phyloP scores from a whole-genome alignment of 331 rosid genomes.

The Malus hybrid region DNA sequence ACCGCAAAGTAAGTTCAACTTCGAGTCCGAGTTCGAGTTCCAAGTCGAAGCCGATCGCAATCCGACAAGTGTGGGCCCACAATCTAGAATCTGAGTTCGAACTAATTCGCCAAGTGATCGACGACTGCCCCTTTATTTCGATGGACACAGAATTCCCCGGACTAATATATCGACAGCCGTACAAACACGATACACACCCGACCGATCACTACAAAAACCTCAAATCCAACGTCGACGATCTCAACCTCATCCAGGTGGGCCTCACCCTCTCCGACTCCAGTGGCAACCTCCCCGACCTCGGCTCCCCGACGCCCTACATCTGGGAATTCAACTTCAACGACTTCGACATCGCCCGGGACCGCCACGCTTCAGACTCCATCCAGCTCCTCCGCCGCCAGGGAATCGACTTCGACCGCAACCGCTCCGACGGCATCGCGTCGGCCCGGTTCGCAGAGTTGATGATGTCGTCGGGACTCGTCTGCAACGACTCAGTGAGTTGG shows the following conservation, averaged over 20 bases:
- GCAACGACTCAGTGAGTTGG: constrained; percentile 48
- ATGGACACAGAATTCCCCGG: constrained; percentile 85
- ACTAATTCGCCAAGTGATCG: constrained; percentile 21
- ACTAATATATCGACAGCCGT: constrained; percentile 30
- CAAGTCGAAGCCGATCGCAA: constrained; percentile 14
- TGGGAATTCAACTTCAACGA: constrained; percentile 74
- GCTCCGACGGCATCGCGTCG: constrained; percentile 30
- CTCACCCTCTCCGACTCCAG: constrained; percentile 48
- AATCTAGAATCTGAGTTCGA: constrained; percentile 42
- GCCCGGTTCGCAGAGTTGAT: constrained; percentile 31
- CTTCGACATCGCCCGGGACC: constrained; percentile 36
- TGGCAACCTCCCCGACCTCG: constrained; percentile 54
- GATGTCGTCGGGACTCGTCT: constrained; percentile 50
- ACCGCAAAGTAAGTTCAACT: neutral
- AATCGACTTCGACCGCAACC: constrained; percentile 42
- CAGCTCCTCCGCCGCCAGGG: constrained; percentile 54
- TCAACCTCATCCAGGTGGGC: constrained; percentile 63
- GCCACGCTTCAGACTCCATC: constrained; percentile 45
- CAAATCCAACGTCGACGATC: constrained; percentile 62
- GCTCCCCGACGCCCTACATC: constrained; percentile 21
- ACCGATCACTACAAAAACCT: constrained; percentile 44
- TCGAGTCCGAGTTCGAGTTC: neutral
- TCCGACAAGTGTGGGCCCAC: constrained; percentile 51
- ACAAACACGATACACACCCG: constrained; percentile 21
- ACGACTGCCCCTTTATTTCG: constrained; percentile 36